Conservation (phyloP, 768 basidiomycete genomes). For the Lentinula lateritia region DNA sequence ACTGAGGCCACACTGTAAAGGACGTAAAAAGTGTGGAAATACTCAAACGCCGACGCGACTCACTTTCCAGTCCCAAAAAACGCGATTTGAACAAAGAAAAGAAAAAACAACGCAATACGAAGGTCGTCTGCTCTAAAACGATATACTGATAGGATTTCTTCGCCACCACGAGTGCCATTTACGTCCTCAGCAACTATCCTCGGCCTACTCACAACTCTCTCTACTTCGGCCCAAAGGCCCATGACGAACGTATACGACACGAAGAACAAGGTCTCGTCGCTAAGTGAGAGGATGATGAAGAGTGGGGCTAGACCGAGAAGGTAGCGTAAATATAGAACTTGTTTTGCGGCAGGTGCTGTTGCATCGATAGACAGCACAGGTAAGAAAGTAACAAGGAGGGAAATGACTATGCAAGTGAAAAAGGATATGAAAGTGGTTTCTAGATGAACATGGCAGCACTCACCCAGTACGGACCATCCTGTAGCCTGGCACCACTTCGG, state of each 20-base stretch:
- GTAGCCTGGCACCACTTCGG: constrained; percentile 51
- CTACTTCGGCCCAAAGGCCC: constrained; percentile 63
- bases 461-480: constrained; percentile 67
- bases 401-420: constrained; percentile 29
- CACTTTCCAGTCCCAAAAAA: constrained; percentile 86
- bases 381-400: constrained; percentile 48
- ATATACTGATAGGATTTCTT: constrained; percentile 20
- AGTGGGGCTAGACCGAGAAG: constrained; percentile 71
- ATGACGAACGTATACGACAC: constrained; percentile 60
- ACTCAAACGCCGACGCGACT: constrained; percentile 19
- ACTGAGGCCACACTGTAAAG: constrained; percentile 69
- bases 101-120: constrained; percentile 72
- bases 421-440: neutral
- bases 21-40: neutral
- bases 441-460: constrained; percentile 10
- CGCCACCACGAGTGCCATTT: constrained; percentile 3
- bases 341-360: neutral
- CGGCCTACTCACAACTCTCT: constrained; percentile 28
- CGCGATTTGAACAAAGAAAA: constrained; percentile 83
- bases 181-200: constrained; percentile 7
- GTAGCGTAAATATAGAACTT: constrained; percentile 38
- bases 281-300: constrained; percentile 78
- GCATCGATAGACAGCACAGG: constrained; percentile 6
- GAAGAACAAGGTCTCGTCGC: constrained; percentile 78
- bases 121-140: constrained; percentile 57